A percentile compares a stretch with the other conserved stretches of the same genome.
These are phyloP conservation scores for Boletus rubescentipes DNA, from an alignment of 768 basidiomycete species.

Conservation along the genomic window DNA sequence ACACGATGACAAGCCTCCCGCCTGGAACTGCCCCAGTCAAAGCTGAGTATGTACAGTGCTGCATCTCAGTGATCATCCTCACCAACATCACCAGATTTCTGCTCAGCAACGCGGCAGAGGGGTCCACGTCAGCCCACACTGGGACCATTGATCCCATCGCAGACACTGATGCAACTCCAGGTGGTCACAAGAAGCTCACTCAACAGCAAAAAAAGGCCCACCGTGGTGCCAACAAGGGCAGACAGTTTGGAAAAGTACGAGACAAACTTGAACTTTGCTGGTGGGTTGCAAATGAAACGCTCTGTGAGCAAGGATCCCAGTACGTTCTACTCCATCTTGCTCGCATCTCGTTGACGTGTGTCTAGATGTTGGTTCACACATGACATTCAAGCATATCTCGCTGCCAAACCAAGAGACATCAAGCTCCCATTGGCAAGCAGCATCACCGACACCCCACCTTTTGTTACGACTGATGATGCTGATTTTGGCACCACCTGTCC, in stretches of 20 bases:
- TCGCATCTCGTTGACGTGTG: background rate
- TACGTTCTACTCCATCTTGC: slow-evolving; percentile 29
- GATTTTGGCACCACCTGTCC: slow-evolving; percentile 26
- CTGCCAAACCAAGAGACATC: slow-evolving; percentile 73
- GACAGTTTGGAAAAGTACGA: slow-evolving; percentile 72
- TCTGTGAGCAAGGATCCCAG: slow-evolving; percentile 72
- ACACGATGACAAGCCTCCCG: slow-evolving; percentile 15
- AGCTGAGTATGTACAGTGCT: slow-evolving; percentile 40
- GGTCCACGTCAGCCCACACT: slow-evolving; percentile 42
- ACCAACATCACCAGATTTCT: slow-evolving; percentile 38
- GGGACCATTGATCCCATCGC: slow-evolving; percentile 31
- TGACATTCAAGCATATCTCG: slow-evolving; percentile 73
- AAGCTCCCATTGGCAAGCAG: slow-evolving; percentile 48
- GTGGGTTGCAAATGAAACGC: slow-evolving; percentile 64
- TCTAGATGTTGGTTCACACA: slow-evolving; percentile 80
- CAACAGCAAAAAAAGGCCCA: slow-evolving; percentile 73
- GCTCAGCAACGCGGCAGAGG: slow-evolving; percentile 53
- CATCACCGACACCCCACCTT: slow-evolving; percentile 51
- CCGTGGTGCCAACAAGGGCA: slow-evolving; percentile 79
- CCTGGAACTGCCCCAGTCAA: slow-evolving; percentile 56
- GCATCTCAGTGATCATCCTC: background rate
- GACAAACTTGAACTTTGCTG: slow-evolving; percentile 86
- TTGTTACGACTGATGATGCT: slow-evolving; percentile 40
- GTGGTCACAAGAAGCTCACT: slow-evolving; percentile 42
- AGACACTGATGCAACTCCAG: slow-evolving; percentile 28